Conservation (phyloP, 169 alveolate species). For the Plasmodium gonderi region DNA sequence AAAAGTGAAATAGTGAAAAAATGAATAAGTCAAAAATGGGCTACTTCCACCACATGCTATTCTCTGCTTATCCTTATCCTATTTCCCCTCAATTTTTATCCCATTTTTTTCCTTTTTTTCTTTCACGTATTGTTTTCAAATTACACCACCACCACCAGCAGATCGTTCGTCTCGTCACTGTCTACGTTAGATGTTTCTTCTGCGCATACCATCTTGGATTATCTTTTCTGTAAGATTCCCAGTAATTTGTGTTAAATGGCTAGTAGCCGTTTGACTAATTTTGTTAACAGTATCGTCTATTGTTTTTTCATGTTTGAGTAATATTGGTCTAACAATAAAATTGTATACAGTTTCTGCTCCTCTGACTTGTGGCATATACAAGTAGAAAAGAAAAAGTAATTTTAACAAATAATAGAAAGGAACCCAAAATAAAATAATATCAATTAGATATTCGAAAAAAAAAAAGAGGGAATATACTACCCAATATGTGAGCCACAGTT, state of each 20-base stretch:
- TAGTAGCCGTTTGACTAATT: slow-evolving; percentile 75
- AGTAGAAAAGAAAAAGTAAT: slow-evolving; percentile 88
- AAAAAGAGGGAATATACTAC: slow-evolving; percentile 89
- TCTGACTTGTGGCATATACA: slow-evolving; percentile 85
- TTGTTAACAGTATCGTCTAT: slow-evolving; percentile 78
- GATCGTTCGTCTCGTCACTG: not conserved
- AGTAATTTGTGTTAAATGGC: slow-evolving; percentile 50
- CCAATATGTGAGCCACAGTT: slow-evolving; percentile 95
- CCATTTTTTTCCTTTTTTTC: not conserved
- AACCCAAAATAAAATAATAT: slow-evolving; percentile 88
- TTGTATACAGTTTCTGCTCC: slow-evolving; percentile 82
- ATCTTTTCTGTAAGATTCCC: slow-evolving; percentile 53
- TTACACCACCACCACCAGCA: too few species aligned
- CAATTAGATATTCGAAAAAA: slow-evolving; percentile 88
- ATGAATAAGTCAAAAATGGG: too few species aligned
- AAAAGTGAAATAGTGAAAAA: too few species aligned
- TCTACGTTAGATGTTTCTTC: slow-evolving; percentile 13
- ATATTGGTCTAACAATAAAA: slow-evolving; percentile 77
- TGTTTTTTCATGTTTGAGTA: slow-evolving; percentile 77
- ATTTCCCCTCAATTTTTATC: too few species aligned
- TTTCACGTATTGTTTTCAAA: not conserved
- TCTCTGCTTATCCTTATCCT: too few species aligned
- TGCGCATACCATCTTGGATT: slow-evolving; percentile 35
- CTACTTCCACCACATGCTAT: too few species aligned
- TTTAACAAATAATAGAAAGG: slow-evolving; percentile 92